Conservation (phyloP, 306 rosid genomes). For the Cicer bijugum region DNA sequence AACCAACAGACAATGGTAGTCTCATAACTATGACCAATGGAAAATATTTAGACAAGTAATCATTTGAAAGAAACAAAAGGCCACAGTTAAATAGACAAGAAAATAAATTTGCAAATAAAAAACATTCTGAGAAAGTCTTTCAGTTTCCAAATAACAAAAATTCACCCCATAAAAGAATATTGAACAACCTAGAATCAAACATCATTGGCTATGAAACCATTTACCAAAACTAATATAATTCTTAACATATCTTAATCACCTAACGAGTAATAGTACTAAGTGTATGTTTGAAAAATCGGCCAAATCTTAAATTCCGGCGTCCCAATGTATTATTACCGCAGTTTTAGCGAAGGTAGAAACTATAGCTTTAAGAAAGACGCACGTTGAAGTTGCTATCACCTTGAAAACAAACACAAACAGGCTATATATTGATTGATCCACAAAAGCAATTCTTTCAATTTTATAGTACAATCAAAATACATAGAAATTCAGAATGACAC, state of each 20-base stretch:
- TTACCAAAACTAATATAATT: not conserved
- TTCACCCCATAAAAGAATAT: too few relatives aligned
- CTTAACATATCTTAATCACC: not conserved
- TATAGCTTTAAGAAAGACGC: too few relatives aligned
- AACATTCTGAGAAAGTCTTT: not conserved
- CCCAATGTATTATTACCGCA: not conserved
- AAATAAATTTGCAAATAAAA: not conserved
- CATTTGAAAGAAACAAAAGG: not conserved
- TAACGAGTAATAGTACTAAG: not conserved
- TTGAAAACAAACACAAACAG: too few relatives aligned
- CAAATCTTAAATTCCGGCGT: not conserved
- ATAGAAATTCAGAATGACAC: too few relatives aligned
- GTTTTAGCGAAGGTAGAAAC: too few relatives aligned
- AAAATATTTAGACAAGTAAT: not conserved
- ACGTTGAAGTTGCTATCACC: too few relatives aligned
- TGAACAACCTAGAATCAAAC: not conserved
- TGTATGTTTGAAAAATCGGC: not conserved
- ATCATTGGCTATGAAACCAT: not conserved
- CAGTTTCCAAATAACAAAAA: not conserved
- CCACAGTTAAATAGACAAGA: not conserved
- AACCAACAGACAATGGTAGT: not conserved
- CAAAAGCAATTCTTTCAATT: too few relatives aligned
- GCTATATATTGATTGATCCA: too few relatives aligned
- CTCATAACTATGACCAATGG: not conserved
- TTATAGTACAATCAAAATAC: too few relatives aligned